phyloP scores from a whole-genome alignment of 2,329 filamentous ascomycete species.

The Xylariomycetidae sp. region DNA sequence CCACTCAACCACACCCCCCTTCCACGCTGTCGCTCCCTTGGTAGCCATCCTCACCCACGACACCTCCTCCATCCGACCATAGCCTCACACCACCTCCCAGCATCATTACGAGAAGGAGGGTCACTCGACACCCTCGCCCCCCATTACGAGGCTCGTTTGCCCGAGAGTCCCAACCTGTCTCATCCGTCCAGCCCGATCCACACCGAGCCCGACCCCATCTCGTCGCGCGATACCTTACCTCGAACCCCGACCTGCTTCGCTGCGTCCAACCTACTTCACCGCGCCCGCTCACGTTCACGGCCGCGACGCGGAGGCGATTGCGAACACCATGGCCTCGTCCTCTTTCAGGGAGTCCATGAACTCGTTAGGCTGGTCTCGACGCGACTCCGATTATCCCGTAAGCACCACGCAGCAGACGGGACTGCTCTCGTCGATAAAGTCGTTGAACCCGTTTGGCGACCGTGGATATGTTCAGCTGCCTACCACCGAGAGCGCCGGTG shows the following conservation, averaged over 20 bases:
- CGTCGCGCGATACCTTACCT: slow-evolving; percentile 2
- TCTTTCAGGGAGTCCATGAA: slow-evolving; percentile 93
- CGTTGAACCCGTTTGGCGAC: slow-evolving; percentile 79
- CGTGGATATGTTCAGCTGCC: slow-evolving; percentile 87
- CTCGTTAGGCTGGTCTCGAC: slow-evolving; percentile 88
- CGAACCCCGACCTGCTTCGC: background rate
- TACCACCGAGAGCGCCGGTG: slow-evolving; percentile 73
- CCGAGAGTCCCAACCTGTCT: too few relatives aligned
- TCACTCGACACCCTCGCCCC: slow-evolving; percentile 16
- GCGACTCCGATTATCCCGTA: slow-evolving; percentile 69
- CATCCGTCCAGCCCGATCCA: too few relatives aligned
- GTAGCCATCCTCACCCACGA: slow-evolving; percentile 6
- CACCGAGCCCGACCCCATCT: slow-evolving; percentile 5
- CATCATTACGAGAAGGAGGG: slow-evolving; percentile 10
- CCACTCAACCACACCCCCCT: background rate
- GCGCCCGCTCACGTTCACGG: background rate
- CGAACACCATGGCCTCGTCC: slow-evolving; percentile 65
- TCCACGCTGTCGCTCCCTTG: background rate
- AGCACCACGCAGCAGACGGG: slow-evolving; percentile 66
- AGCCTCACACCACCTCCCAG: slow-evolving; percentile 8
- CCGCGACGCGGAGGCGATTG: background rate
- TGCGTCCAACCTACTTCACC: slow-evolving; percentile 1
- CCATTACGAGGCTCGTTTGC: slow-evolving; percentile 16
- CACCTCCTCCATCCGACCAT: slow-evolving; percentile 14
- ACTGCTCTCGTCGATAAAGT: slow-evolving; percentile 74